Conservation (phyloP, 176 grass and related monocot species). For the Poa pratensis region DNA sequence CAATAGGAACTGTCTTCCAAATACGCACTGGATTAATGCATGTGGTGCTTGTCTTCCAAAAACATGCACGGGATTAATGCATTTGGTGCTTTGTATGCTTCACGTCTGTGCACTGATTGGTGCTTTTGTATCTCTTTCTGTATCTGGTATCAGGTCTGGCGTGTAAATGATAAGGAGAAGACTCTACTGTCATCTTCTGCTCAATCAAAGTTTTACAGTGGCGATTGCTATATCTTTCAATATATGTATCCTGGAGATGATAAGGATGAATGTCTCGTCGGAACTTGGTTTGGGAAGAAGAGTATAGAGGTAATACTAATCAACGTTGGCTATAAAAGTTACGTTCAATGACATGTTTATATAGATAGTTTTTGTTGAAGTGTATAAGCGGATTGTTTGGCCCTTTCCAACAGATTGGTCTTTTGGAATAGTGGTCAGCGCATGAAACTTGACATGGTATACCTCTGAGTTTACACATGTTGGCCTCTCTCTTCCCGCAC, state of each 20-base stretch:
- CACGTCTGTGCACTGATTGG: background rate
- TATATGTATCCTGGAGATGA: conserved; percentile 86
- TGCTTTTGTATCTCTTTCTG: background rate
- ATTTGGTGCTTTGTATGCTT: conserved; percentile 24
- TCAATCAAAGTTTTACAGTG: conserved; percentile 97
- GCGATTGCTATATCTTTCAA: conserved; percentile 98
- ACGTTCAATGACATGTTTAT: background rate
- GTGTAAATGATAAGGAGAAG: conserved; percentile 79
- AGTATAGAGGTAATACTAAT: conserved; percentile 73
- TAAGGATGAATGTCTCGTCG: conserved; percentile 82
- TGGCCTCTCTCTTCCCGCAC: too few species aligned
- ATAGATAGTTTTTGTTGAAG: background rate
- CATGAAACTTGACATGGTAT: too few species aligned
- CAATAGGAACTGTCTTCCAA: conserved; percentile 7
- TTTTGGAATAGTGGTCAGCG: too few species aligned
- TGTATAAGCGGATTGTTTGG: too few species aligned
- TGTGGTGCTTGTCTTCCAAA: background rate
- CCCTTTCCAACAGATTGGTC: too few species aligned
- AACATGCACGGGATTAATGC: conserved; percentile 12
- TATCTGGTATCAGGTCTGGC: conserved; percentile 70
- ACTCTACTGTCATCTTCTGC: conserved; percentile 74
- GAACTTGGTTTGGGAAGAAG: conserved; percentile 94
- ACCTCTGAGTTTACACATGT: too few species aligned
- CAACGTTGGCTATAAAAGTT: background rate
- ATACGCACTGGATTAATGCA: conserved; percentile 1